Evolutionary conservation across 352 stramenopile species (phyloP).

Genomic region (Pythium aristosporum): DNA sequence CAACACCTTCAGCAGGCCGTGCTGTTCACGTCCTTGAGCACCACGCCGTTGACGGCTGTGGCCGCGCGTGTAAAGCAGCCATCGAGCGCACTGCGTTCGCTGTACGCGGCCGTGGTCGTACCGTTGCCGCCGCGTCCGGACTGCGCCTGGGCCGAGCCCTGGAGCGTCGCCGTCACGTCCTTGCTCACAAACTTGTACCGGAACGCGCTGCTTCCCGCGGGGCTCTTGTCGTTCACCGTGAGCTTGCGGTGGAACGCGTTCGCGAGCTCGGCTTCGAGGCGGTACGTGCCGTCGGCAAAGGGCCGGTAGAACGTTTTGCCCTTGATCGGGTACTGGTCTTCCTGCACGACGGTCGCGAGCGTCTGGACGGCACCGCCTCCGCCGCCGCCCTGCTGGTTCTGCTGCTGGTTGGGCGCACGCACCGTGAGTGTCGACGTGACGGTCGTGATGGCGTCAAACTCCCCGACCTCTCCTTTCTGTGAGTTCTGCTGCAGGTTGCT

Average conservation of each 20-base stretch:
- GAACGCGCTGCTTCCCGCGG: conserved; percentile 19
- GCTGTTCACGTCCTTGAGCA: conserved; percentile 27
- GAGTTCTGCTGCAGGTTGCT: conserved; percentile 53
- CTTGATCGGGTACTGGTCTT: conserved; percentile 53
- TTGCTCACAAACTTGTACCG: conserved; percentile 28
- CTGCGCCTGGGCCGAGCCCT: conserved; percentile 32
- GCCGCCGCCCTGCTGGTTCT: conserved; percentile 14
- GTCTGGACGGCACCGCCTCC: conserved; percentile 3
- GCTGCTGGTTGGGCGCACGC: background rate
- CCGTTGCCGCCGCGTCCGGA: conserved; percentile 41
- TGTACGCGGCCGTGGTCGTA: conserved; percentile 29
- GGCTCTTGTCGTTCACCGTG: background rate
- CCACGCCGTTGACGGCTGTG: conserved; percentile 16
- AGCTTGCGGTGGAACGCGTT: conserved; percentile 44
- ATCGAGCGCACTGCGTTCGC: conserved; percentile 20
- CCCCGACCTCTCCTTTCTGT: conserved; percentile 43
- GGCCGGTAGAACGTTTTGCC: conserved; percentile 47
- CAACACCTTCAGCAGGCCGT: conserved; percentile 12
- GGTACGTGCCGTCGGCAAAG: conserved; percentile 33
- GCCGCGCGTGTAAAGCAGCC: conserved; percentile 40
- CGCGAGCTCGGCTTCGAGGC: conserved; percentile 41
- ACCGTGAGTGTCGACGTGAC: conserved; percentile 36
- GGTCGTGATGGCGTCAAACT: conserved; percentile 41
- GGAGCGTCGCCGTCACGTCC: conserved; percentile 32
- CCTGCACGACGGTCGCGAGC: conserved; percentile 26